These are phyloP conservation scores for Alternaria sp. DNA, from an alignment of 2,329 filamentous ascomycete genomes.

Conservation along the genomic window DNA sequence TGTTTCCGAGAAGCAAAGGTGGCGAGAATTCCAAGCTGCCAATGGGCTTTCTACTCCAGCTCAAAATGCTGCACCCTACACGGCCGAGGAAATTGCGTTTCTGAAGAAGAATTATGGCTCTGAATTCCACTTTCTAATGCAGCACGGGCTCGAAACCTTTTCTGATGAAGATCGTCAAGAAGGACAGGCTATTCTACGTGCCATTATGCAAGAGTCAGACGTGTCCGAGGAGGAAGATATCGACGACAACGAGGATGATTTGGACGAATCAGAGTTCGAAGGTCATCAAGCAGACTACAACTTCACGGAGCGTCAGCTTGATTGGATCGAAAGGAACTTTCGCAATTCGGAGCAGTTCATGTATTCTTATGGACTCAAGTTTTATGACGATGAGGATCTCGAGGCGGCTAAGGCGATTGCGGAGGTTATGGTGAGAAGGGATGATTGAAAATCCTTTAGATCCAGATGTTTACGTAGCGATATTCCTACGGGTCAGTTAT, in stretches of 20 bases:
- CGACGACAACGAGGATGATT: conserved; percentile 5
- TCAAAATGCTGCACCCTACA: conserved; percentile 22
- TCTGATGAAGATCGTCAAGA: conserved; percentile 52
- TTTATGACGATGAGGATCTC: conserved; percentile 24
- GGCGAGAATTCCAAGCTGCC: background rate
- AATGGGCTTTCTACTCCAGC: too few relatives aligned
- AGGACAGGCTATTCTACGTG: conserved; percentile 42
- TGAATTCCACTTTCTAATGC: conserved; percentile 49
- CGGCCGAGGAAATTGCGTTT: conserved; percentile 45
- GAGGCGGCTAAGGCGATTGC: conserved; percentile 20
- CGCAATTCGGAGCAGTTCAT: conserved; percentile 25
- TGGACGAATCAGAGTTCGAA: conserved; percentile 8
- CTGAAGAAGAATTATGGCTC: conserved; percentile 45
- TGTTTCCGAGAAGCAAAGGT: background rate
- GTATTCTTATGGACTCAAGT: conserved; percentile 22
- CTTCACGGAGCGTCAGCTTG: conserved; percentile 13
- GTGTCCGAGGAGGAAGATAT: background rate
- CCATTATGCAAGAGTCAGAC: conserved; percentile 21
- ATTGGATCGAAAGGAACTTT: conserved; percentile 21
- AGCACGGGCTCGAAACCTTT: conserved; percentile 45
- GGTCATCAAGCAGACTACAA: conserved; percentile 21
- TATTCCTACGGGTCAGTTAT: too few relatives aligned
- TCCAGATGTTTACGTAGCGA: too few relatives aligned
- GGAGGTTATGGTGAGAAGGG: conserved; percentile 9
- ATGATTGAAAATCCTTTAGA: too few relatives aligned